Conservation (phyloP, 306 rosid genomes). For the Glycyrrhiza uralensis region DNA sequence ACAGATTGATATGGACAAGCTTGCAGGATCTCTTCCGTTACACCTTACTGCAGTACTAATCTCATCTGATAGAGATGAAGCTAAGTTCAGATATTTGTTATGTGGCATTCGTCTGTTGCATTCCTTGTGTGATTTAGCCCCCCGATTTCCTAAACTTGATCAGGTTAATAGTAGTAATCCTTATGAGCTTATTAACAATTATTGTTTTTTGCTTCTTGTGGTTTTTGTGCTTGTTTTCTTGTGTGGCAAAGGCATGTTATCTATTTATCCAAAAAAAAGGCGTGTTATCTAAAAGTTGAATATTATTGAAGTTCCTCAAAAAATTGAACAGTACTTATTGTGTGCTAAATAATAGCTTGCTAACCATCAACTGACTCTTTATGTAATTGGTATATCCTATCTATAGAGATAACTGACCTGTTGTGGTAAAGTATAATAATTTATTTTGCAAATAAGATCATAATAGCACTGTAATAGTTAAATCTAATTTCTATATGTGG, state of each 20-base stretch:
- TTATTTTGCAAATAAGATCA: conserved; percentile 6
- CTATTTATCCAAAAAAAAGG: too few species aligned
- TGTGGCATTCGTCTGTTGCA: conserved; percentile 83
- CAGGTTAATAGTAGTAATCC: conserved; percentile 53
- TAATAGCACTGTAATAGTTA: neutral
- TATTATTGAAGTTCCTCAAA: neutral
- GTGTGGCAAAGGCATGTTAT: conserved; percentile 3
- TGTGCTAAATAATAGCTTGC: neutral
- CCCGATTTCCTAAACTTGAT: conserved; percentile 77
- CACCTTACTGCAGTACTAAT: conserved; percentile 73
- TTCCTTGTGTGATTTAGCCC: conserved; percentile 85
- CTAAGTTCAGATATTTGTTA: conserved; percentile 56
- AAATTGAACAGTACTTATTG: neutral
- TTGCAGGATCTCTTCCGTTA: conserved; percentile 75
- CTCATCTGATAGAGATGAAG: conserved; percentile 62
- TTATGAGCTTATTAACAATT: neutral
- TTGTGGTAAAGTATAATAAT: neutral
- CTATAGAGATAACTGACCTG: conserved; percentile 16
- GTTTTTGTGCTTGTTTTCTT: conserved; percentile 1
- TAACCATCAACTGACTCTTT: neutral
- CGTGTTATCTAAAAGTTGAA: conserved; percentile 11
- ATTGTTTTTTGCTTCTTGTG: conserved; percentile 24
- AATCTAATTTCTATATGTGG: conserved; percentile 36
- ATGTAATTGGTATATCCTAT: neutral
- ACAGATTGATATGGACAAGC: conserved; percentile 90